A percentile compares a stretch with the other conserved stretches of the same genome.
Conservation (phyloP, 306 rosid genomes). For the Lathyrus sativus region DNA sequence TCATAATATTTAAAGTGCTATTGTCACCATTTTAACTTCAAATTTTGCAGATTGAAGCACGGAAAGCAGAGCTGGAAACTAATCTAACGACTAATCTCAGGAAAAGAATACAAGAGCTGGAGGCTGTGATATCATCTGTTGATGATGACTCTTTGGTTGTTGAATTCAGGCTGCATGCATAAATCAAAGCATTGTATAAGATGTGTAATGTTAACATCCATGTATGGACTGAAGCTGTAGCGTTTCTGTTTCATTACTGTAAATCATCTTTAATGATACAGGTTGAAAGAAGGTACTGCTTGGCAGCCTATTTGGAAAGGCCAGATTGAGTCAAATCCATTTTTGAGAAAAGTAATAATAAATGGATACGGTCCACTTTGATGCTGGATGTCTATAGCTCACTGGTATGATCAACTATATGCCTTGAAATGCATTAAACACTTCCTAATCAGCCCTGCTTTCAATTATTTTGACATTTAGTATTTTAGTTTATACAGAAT, state of each 20-base stretch:
- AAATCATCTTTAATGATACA: conserved; percentile 37
- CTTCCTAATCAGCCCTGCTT: conserved; percentile 32
- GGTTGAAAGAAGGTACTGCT: conserved; percentile 92
- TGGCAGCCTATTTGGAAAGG: conserved; percentile 86
- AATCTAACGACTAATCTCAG: conserved; percentile 93
- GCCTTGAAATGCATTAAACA: conserved; percentile 19
- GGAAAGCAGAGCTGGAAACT: conserved; percentile 94
- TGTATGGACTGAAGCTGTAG: conserved; percentile 25
- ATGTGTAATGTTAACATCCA: conserved; percentile 6
- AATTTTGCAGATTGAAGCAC: conserved; percentile 73
- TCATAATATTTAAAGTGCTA: too few species aligned
- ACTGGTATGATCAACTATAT: conserved; percentile 57
- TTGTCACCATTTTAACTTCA: too few species aligned
- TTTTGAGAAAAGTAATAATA: conserved; percentile 71
- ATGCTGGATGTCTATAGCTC: conserved; percentile 93
- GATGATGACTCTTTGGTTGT: conserved; percentile 62
- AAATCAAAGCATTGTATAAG: conserved; percentile 17
- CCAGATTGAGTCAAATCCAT: conserved; percentile 73
- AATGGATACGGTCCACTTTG: conserved; percentile 88
- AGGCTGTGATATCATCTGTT: conserved; percentile 69
- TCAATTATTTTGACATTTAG: conserved; percentile 13
- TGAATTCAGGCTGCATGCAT: conserved; percentile 35
- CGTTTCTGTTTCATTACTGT: conserved; percentile 23
- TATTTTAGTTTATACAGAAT: conserved; percentile 13
- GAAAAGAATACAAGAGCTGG: conserved; percentile 93